Evolutionary conservation across 2,329 filamentous ascomycete species (phyloP), one percentile per base, ranked within the genome.

Genomic region (Penicillium sp.): DNA sequence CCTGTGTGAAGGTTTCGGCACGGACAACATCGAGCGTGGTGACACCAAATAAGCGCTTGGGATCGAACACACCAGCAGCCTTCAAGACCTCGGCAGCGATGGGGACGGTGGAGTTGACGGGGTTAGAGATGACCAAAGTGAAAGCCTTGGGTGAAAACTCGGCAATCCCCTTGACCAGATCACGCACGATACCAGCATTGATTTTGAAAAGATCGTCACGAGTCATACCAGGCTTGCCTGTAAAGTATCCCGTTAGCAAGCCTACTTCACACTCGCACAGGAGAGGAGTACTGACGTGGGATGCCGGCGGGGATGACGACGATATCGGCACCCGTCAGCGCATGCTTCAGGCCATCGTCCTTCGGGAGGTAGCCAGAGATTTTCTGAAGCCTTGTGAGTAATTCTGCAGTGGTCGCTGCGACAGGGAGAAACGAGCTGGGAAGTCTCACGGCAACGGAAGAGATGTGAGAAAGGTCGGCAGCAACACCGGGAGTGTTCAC

Each of bases 181-280:
- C 89, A 74, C 93, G 88, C 65, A 98, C 93, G 64, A 98, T 98
- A 60, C 90, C 87, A 47, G 93, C 93, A 70, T 98, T 98, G 79
- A 96, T 95, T 76, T 96, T 96, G 86, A 98, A 98, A 45, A 98
- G 87, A 67, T 97, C 93, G 63, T 98, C 93, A 75, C 93, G 89
- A 71, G 87, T 96, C 93, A 98, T 98, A 63, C 93, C 93, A 60
- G 93, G 93, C 80, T 97, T 97, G 74, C 91, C 91, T 96, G 43
- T 28, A 31, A 30, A 16, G 8, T 14, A 17, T 14, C 28, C 11
- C 36, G 18, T 52, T 58, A 45, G 40, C 21, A 17, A 13, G 4
- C 32, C 20, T 30, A 14, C 4, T 11, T 14, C 23, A 15, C 21
- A 11, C 2, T 13, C 10, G 16, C 13, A 6, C 25, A n/a, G 25